A percentile compares a stretch with the other conserved stretches of the same genome.
phyloP scores from a whole-genome alignment of 768 basidiomycete genomes.

The Termitomyces sp. region DNA sequence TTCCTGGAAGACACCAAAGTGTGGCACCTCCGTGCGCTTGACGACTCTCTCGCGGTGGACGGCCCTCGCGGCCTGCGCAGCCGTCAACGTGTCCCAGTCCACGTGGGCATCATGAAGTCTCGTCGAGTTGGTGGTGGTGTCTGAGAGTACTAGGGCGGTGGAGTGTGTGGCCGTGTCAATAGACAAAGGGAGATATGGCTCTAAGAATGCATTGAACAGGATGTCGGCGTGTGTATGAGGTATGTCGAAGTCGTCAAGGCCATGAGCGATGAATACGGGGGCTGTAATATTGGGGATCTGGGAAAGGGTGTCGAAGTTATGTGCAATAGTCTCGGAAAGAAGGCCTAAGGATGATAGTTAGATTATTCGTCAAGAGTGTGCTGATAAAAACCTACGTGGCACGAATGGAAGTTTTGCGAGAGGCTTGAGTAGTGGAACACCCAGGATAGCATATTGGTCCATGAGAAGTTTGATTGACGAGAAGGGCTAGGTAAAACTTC shows the following conservation, averaged over 20 bases:
- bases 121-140: slow-evolving; percentile 24
- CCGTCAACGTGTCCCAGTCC: slow-evolving; percentile 38
- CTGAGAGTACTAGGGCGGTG: slow-evolving; percentile 21
- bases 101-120: slow-evolving; percentile 6
- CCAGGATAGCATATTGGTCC: slow-evolving; percentile 61
- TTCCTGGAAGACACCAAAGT: slow-evolving; percentile 46
- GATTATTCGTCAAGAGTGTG: neutral
- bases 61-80: slow-evolving; percentile 29
- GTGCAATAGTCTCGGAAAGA: slow-evolving; percentile 45
- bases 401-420: slow-evolving; percentile 57
- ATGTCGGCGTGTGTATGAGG: slow-evolving; percentile 60
- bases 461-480: slow-evolving; percentile 54
- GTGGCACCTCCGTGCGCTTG: slow-evolving; percentile 34
- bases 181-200: slow-evolving; percentile 43
- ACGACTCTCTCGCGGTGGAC: slow-evolving; percentile 37
- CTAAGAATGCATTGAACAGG: slow-evolving; percentile 64
- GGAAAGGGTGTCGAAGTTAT: slow-evolving; percentile 60
- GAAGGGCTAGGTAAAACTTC: slow-evolving; percentile 33
- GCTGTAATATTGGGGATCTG: slow-evolving; percentile 56
- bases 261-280: slow-evolving; percentile 69
- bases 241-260: slow-evolving; percentile 70
- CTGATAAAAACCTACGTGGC: slow-evolving; percentile 43
- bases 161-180: slow-evolving; percentile 12
- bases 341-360: slow-evolving; percentile 31
- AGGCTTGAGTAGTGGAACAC: slow-evolving; percentile 70